Evolutionary conservation across 1,284 basidiomycete genomes (phyloP).

Genomic region (Apiotrichum akiyoshidainum): DNA sequence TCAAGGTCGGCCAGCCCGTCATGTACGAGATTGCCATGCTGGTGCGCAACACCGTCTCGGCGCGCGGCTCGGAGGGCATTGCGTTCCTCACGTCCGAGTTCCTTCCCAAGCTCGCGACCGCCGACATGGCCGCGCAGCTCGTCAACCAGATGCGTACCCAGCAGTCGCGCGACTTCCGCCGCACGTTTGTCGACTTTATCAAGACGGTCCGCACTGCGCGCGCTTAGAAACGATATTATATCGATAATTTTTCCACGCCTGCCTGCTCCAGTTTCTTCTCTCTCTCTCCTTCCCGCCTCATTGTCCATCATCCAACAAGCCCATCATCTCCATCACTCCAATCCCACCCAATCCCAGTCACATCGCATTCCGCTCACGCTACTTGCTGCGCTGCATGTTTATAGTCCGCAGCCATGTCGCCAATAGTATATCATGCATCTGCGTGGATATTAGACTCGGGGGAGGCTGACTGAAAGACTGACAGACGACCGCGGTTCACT

Average conservation of each 20-base stretch:
- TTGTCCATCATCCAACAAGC: not conserved
- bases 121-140: conserved; percentile 73
- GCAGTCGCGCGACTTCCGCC: conserved; percentile 78
- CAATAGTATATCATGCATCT: conserved; percentile 2
- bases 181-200: conserved; percentile 78
- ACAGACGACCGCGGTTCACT: too few relatives aligned
- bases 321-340: conserved; percentile 6
- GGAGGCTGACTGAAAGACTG: too few relatives aligned
- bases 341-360: not conserved
- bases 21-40: conserved; percentile 82
- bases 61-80: conserved; percentile 77
- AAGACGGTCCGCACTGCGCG: conserved; percentile 31
- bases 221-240: not conserved
- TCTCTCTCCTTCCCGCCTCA: not conserved
- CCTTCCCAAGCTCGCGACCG: conserved; percentile 80
- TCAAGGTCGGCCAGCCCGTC: conserved; percentile 79
- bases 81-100: conserved; percentile 76
- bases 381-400: conserved; percentile 5
- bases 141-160: conserved; percentile 70
- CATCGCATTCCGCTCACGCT: conserved; percentile 3
- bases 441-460: not conserved
- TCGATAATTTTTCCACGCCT: not conserved
- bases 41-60: conserved; percentile 72
- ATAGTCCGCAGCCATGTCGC: conserved; percentile 8
- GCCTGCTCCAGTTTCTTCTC: too few relatives aligned